Evolutionary conservation across 257 asterid genomes (phyloP).

Genomic region (Nicotiana obtusifolia): DNA sequence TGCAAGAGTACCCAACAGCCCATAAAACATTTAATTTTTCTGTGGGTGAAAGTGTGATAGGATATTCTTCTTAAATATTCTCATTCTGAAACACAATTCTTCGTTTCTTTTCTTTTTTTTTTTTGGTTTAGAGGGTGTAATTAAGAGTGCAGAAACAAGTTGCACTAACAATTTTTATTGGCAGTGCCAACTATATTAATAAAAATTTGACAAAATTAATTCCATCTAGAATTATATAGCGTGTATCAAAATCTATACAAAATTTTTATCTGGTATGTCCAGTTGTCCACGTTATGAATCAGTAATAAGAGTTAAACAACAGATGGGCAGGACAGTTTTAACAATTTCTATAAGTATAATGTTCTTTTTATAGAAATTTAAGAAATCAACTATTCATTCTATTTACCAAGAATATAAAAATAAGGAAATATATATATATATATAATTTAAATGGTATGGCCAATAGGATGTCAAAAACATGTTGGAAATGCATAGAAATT

Average conservation of each 20-base stretch:
- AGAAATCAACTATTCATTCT: no score
- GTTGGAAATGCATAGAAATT: background rate
- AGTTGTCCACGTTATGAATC: constrained; percentile 1
- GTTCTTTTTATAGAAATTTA: no score
- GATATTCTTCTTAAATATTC: background rate
- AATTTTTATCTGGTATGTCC: background rate
- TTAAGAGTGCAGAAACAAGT: constrained; percentile 5
- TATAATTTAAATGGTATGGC: background rate
- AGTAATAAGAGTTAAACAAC: background rate
- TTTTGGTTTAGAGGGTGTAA: background rate
- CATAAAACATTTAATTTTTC: background rate
- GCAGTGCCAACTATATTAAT: background rate
- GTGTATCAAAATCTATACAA: background rate
- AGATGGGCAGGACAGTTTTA: no score
- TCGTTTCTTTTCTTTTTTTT: no score
- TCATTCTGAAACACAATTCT: background rate
- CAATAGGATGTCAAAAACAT: constrained; percentile 1
- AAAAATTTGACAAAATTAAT: background rate
- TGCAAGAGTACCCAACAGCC: background rate
- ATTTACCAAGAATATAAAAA: background rate
- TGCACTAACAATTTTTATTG: background rate
- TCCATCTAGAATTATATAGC: background rate
- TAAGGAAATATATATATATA: background rate
- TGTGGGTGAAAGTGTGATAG: background rate
- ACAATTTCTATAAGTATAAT: no score